phyloP scores from a whole-genome alignment of 768 basidiomycete genomes.

The Lentinula detonsa region DNA sequence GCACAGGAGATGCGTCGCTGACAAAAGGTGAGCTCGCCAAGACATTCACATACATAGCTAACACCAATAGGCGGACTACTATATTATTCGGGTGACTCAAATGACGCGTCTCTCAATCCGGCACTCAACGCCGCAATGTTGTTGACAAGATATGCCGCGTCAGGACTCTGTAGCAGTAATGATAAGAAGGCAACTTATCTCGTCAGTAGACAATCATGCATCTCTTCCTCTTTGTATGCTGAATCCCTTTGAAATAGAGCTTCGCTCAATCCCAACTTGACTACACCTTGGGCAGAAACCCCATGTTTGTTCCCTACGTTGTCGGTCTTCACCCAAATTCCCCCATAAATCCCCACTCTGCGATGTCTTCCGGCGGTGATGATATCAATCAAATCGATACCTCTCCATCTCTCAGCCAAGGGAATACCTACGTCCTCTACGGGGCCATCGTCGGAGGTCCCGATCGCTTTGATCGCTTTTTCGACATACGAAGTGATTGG shows the following conservation, averaged over 20 bases:
- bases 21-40: constrained; percentile 48
- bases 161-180: constrained; percentile 48
- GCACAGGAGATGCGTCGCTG: constrained; percentile 38
- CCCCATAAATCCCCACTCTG: constrained; percentile 86
- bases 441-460: constrained; percentile 91
- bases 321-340: constrained; percentile 90
- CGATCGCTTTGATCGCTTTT: constrained; percentile 67
- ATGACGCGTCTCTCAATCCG: constrained; percentile 75
- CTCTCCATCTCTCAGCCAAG: constrained; percentile 37
- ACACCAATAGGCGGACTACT: constrained; percentile 61
- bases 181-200: constrained; percentile 55
- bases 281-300: constrained; percentile 83
- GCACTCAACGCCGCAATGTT: constrained; percentile 87
- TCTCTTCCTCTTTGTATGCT: background rate
- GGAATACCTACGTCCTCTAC: constrained; percentile 75
- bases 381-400: constrained; percentile 67
- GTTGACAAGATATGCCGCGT: constrained; percentile 64
- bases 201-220: constrained; percentile 28
- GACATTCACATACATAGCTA: background rate
- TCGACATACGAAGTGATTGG: constrained; percentile 86
- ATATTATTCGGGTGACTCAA: constrained; percentile 80
- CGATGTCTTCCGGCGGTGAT: constrained; percentile 79
- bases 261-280: constrained; percentile 76
- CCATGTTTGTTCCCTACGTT: constrained; percentile 87
- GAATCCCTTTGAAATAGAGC: constrained; percentile 29